These are phyloP conservation scores for Forsythia suspensa DNA, from an alignment of 257 asterid species.

Conservation along the genomic window DNA sequence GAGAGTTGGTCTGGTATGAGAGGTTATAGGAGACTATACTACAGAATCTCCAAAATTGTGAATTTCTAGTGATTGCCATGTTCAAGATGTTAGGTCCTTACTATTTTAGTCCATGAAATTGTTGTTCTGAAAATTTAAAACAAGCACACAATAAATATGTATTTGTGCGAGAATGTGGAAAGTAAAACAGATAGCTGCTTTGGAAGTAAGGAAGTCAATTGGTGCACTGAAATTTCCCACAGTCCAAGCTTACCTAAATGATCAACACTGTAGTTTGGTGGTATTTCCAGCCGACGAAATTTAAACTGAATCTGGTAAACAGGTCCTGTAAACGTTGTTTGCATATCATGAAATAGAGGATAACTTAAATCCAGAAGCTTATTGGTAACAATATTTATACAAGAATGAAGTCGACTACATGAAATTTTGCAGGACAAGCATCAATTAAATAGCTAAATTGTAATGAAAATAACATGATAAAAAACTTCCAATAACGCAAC, in stretches of 20 bases:
- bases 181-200: background rate
- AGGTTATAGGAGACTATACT: background rate
- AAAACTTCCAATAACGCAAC: constrained; percentile 33
- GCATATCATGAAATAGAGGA: constrained; percentile 21
- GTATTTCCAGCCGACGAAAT: constrained; percentile 93
- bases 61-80: background rate
- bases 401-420: constrained; percentile 15
- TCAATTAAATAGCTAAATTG: background rate
- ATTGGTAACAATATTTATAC: background rate
- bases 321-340: constrained; percentile 57
- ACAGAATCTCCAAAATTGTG: background rate
- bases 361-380: constrained; percentile 18
- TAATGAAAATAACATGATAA: background rate
- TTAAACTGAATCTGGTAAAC: constrained; percentile 81
- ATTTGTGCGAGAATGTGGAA: background rate
- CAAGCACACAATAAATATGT: background rate
- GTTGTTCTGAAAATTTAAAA: background rate
- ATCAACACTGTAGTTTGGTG: constrained; percentile 71
- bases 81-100: background rate
- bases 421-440: constrained; percentile 8
- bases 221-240: constrained; percentile 6
- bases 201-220: background rate
- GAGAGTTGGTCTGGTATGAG: background rate
- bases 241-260: constrained; percentile 70
- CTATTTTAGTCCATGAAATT: background rate